Base-by-base conservation (phyloP, 768 basidiomycete species). In the Tylopilus vinaceipallidus region DNA sequence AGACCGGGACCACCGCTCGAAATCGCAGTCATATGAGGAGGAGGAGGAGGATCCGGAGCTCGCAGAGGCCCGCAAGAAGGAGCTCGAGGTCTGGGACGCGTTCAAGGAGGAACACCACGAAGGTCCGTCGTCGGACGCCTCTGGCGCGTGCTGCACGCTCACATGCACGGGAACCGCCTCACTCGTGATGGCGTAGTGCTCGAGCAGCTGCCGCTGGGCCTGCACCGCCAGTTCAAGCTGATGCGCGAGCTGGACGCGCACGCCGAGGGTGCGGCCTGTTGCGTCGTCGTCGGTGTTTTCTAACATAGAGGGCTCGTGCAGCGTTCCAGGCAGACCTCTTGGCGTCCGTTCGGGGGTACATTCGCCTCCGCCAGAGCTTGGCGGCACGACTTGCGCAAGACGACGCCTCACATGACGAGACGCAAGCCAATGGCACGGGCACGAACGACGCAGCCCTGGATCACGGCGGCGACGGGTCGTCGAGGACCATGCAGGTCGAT, bases 31-130 rank as follows among this genome's bases (percentile, higher is more conserved):
- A 29, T 12, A 29, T 6, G 61, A 53, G 0, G 40, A 29, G 1
- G 38, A n/a, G 2, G 49, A 47, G 14, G 45, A 43, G 16, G 51
- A 32, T 1, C 59, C 54, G 38, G 58, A 47, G 45, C 53, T 38
- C 36, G 49, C 26, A 5, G 61, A 61, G 48, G 63, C 62, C 41
- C 61, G 56, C 20, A 74, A 79, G 58, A 82, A 78, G 62, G 85
- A 86, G 56, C 75, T 71, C 50, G 81, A 82, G 27, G 74, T 88
- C 32, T 88, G 87, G 86, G 83, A 87, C 39, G 72, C 81, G 33
- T 79, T 91, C 62, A 79, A 81, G 60, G 90, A 91, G 59, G 86
- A 91, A 52, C 81, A 89, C 57, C 83, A 82, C 64, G 90, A 91
- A 78, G 80, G 90, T 85, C 36, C 42, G 74, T 32, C 53, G 3